Evolutionary conservation across 805 yeast genomes (phyloP), one percentile per base, ranked within the genome.

Genomic region (Teunomyces barrocoloradensis): DNA sequence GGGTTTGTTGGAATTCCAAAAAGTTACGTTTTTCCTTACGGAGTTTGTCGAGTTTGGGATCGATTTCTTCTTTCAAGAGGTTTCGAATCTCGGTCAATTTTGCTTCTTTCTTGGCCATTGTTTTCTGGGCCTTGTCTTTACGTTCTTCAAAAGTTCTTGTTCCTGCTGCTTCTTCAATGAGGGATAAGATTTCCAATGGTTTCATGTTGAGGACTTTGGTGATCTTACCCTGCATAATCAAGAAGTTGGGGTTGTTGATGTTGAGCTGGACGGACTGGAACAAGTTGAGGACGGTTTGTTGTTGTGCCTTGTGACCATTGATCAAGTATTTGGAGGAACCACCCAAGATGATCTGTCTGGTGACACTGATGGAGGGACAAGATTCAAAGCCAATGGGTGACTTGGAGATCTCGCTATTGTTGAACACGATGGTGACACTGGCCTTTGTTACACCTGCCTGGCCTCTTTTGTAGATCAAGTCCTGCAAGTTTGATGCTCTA

Each of bases 401-500:
- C 52, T 80, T 84, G 2, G 79, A 62, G 46, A 79, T 76, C 55
- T 92, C 97, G 10, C 78, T 59, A 59, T 94, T 95, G 66, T 92
- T 96, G 63, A 94, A 95, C 1, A 94, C 96, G 45, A 94, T 89
- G 0, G 98, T 91, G 1, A 94, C 99, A 59, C 94, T 85, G 1
- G 99, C 99, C 63, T 89, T 91, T 1, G 97, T 91, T 11, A 92
- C 92, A 54, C 98, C 98, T 0, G 99, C 98, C 64, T 94, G 99
- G 10, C 99, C 99, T 57, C 98, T 81, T 59, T 94, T 94, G 65
- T 94, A 94, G 43, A 94, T 94, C 62, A 94, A 79, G 65, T 94
- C 99, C 61, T 92, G 97, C 35, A 91, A 72, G 60, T 85, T 91
- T 5, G 89, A 84, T 0, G 99, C 99, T 62, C 99, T 77, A 23